Evolutionary conservation across 2,329 filamentous ascomycete species (phyloP), one percentile per base, ranked within the genome.

Genomic region (Paracorniculantispora psalliotae): DNA sequence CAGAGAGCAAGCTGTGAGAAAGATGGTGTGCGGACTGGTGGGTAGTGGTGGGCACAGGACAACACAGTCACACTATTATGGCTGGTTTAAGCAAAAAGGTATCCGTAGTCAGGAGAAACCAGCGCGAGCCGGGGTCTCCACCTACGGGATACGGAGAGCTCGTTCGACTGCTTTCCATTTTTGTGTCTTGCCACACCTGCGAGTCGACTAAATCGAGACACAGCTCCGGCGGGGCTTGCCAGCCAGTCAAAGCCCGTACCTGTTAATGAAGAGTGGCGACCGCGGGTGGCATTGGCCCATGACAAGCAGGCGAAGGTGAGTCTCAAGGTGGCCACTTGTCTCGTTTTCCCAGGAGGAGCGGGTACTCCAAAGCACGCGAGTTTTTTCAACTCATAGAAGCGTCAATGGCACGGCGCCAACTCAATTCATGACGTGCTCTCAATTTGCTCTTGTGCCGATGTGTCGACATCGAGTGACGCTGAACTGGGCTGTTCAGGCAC

Each of bases 141-240:
- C 54, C 28, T 57, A 25, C 54, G 35, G 30, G 43, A 49, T 57
- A 57, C n/a, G 44, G 44, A 49, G 23, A 39, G 44, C 33, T 57
- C 33, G 25, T 49, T 57, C 12, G 55, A 57, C 43, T 28, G 2
- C 26, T 48, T 37, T 26, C 30, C 53, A 30, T 57, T 57, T 35
- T 26, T 15, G 46, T 44, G 47, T 30, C 21, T 25, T 57, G 54
- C 54, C 26, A 43, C 54, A 44, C 46, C 54, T 35, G 44, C 55
- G 39, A 21, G 19, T 35, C 33, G 25, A 44, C 47, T 33, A 44
- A 25, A 57, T 51, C 47, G 46, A 57, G 55, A 44, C 46, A 57
- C 46, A 50, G 23, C 55, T 51, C 55, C 47, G 46, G 37, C 12
- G 35, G 55, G 43, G 35, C 43, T 49, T 10, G 2, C 33, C 12